Base-by-base conservation (phyloP, 345 rosid species). In the Carallia brachiata region DNA sequence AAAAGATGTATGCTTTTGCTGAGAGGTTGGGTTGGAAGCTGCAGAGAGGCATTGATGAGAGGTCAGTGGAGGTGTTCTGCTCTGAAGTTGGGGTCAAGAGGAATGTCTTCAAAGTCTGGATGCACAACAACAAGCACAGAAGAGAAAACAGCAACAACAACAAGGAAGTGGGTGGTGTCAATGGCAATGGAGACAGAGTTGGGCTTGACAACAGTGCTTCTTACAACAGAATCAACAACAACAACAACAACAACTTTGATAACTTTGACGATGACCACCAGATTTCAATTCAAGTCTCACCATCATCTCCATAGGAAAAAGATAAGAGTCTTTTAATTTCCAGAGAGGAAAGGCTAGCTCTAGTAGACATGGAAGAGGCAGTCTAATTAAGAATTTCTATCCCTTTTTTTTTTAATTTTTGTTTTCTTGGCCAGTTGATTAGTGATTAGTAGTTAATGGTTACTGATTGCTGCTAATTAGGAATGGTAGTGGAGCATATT, bases 41-140 rank as follows among this genome's bases (percentile, higher is more conserved):
- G 87, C 79, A 74, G 68, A 85, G 78, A 61, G 76, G 73, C 18
- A 47, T n/a, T 1, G 87, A 86, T 31, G 92, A 88, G n/a, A 85
- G 54, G 62, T 34, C 66, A 28, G 80, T 84, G 71, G 77, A 80
- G 61, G 80, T 78, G 6, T 84, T 92, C 54, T 92, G 97, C 79
- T 52, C 57, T 18, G 92, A 86, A 47, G 74, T 83, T 62, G 89
- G 92, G 62, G 88, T 92, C 3, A 71, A 73, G 32, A 86, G 96
- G 75, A 81, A 85, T 16, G 92, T 89, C n/a, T 77, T 92, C 71
- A 91, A 86, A 75, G 91, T 89, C 0, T 89, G 96, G 97, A 89
- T 92, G 87, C 95, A 92, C 61, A 92, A 92, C 68, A 83, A 89
- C 76, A 92, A 88, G 80, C 80, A 80, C 60, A 80, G 80, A 79